These are phyloP conservation scores for Coemansia sp. DNA, from an alignment of 192 early-diverging fungal genomes.

Conservation along the genomic window DNA sequence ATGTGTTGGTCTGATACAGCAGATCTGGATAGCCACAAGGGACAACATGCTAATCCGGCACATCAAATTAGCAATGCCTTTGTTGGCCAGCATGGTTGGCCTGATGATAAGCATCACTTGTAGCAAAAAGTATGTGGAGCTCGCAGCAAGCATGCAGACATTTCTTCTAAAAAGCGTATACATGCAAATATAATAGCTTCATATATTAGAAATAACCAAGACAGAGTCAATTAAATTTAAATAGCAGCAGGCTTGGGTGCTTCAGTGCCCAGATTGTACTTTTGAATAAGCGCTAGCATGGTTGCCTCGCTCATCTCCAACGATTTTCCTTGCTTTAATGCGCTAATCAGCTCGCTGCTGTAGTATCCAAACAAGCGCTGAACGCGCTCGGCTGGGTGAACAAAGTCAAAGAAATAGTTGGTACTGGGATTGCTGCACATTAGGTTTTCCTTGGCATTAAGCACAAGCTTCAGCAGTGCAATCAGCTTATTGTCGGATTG, in stretches of 20 bases:
- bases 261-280: slow-evolving; percentile 27
- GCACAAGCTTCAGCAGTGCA: slow-evolving; percentile 29
- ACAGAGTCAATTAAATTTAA: not conserved
- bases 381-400: slow-evolving; percentile 43
- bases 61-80: not conserved
- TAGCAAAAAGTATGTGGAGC: not conserved
- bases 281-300: slow-evolving; percentile 23
- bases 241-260: slow-evolving; percentile 32
- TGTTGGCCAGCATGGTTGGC: not conserved
- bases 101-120: not conserved
- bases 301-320: slow-evolving; percentile 21
- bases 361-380: slow-evolving; percentile 49
- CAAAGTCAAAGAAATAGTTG: slow-evolving; percentile 47
- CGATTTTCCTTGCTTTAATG: slow-evolving; percentile 10
- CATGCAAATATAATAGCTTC: not conserved
- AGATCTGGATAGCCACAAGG: not conserved
- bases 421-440: slow-evolving; percentile 41
- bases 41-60: not conserved
- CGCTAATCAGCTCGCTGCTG: slow-evolving; percentile 19
- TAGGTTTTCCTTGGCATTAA: slow-evolving; percentile 33
- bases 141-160: too few relatives aligned
- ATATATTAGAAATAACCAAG: not conserved
- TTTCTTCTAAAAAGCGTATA: not conserved
- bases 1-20: not conserved
- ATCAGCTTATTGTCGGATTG: slow-evolving; percentile 34